Percentiles rank a stretch among this genome's conserved stretches.
Conservation (phyloP, 768 basidiomycete species). For the Baorangia bicolor region DNA sequence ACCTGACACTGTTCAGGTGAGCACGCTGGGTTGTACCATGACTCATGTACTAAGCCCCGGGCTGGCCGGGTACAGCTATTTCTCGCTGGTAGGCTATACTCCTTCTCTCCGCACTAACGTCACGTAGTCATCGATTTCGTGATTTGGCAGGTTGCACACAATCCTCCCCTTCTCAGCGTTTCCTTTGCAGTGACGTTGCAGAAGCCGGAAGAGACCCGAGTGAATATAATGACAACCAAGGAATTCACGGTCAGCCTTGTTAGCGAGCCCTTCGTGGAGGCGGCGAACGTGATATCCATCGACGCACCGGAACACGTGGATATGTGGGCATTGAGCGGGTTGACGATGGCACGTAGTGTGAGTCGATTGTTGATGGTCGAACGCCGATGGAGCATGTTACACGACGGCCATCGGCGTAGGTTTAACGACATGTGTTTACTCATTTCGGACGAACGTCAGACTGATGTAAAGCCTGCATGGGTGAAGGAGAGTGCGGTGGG, state of each 20-base stretch:
- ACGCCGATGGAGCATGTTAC: constrained; percentile 11
- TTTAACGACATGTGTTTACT: constrained; percentile 7
- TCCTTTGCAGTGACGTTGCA: constrained; percentile 50
- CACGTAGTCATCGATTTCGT: constrained; percentile 7
- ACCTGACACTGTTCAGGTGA: constrained; percentile 69
- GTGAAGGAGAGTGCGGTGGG: constrained; percentile 58
- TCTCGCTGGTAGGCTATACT: constrained; percentile 51
- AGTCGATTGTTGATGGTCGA: constrained; percentile 23
- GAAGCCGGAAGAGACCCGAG: constrained; percentile 57
- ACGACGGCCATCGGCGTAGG: background rate
- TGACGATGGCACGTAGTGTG: constrained; percentile 54
- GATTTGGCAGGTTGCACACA: constrained; percentile 45
- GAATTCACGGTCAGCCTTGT: constrained; percentile 74
- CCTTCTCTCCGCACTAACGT: constrained; percentile 16
- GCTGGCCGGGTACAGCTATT: constrained; percentile 42
- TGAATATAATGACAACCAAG: constrained; percentile 62
- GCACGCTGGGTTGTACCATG: constrained; percentile 13
- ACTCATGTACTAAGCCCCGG: constrained; percentile 10
- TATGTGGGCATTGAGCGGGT: constrained; percentile 63
- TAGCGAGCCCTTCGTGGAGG: constrained; percentile 61
- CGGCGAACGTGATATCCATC: constrained; percentile 54
- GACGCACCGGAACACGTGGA: constrained; percentile 52
- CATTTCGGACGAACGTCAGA: constrained; percentile 32
- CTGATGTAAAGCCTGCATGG: constrained; percentile 47
- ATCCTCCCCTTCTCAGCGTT: constrained; percentile 66